phyloP scores from a whole-genome alignment of 805 yeast species.

The Pichia insulana region DNA sequence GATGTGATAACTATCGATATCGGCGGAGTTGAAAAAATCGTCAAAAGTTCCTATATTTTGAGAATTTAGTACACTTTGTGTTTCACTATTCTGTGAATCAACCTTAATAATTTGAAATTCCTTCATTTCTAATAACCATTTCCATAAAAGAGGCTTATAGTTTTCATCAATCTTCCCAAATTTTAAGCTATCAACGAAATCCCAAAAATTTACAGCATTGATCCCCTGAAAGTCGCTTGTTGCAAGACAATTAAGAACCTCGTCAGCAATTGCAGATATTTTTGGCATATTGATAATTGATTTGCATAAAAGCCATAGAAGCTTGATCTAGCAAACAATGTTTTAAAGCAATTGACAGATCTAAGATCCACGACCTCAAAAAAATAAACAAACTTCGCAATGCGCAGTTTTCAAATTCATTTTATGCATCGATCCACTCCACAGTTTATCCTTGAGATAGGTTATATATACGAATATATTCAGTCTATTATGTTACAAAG shows the following conservation, averaged over 20 bases:
- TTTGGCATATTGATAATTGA: not conserved
- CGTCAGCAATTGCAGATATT: constrained; percentile 29
- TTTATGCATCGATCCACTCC: no score
- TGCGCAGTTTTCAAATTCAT: no score
- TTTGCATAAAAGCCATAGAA: not conserved
- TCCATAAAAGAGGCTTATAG: constrained; percentile 28
- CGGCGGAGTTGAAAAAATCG: constrained; percentile 1
- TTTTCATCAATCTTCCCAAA: constrained; percentile 23
- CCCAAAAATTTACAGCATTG: constrained; percentile 27
- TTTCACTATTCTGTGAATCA: not conserved
- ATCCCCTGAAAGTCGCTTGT: constrained; percentile 29
- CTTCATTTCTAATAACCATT: constrained; percentile 25
- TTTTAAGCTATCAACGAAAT: constrained; percentile 12
- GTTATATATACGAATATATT: no score
- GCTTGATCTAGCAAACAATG: not conserved
- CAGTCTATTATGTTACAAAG: not conserved
- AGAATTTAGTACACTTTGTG: not conserved
- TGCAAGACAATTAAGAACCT: constrained; percentile 27
- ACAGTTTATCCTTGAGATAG: no score
- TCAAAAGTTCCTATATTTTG: constrained; percentile 3
- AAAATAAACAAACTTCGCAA: no score
- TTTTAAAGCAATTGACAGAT: not conserved
- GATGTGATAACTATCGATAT: constrained; percentile 11
- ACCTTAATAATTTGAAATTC: not conserved
- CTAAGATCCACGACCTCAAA: no score